Conservation (phyloP, 495 filamentous ascomycete genomes). For the Trypethelium eluteriae region DNA sequence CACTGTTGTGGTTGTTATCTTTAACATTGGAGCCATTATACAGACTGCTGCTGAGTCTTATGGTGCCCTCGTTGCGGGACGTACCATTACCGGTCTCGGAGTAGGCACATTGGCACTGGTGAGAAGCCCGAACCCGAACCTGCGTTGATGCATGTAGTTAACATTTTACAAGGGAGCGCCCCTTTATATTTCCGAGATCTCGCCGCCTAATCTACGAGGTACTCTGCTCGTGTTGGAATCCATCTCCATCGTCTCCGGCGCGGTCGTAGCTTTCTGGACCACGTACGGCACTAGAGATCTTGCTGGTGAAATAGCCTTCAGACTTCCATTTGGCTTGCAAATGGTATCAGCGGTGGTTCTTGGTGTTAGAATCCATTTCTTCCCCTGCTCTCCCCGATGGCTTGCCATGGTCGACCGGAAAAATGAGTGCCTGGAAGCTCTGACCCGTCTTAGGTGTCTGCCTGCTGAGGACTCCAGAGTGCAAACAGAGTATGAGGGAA, state of each 20-base stretch:
- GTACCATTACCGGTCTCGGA: conserved; percentile 33
- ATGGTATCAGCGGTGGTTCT: conserved; percentile 7
- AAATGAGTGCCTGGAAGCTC: conserved; percentile 13
- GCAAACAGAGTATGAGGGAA: conserved; percentile 26
- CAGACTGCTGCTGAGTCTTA: conserved; percentile 31
- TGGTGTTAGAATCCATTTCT: conserved; percentile 9
- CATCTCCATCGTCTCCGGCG: conserved; percentile 14
- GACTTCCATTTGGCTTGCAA: conserved; percentile 7
- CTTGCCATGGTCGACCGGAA: conserved; percentile 16
- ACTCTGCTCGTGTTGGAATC: conserved; percentile 12
- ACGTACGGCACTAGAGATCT: conserved; percentile 19
- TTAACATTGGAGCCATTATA: conserved; percentile 30
- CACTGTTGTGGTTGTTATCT: conserved; percentile 24
- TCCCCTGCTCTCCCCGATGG: conserved; percentile 27
- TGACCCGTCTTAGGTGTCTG: conserved; percentile 22
- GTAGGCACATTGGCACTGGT: conserved; percentile 33
- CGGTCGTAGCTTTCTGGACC: conserved; percentile 18
- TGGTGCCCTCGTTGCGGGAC: conserved; percentile 25
- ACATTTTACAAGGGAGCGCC: neutral
- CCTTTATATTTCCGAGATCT: conserved; percentile 18
- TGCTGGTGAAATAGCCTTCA: conserved; percentile 6
- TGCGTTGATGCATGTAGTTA: too few relatives aligned
- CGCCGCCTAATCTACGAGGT: conserved; percentile 14
- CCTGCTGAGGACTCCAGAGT: conserved; percentile 24
- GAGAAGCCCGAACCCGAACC: too few relatives aligned